These are phyloP conservation scores for Alternaria gansuensis DNA, from an alignment of 2,329 filamentous ascomycete species.

Conservation along the genomic window DNA sequence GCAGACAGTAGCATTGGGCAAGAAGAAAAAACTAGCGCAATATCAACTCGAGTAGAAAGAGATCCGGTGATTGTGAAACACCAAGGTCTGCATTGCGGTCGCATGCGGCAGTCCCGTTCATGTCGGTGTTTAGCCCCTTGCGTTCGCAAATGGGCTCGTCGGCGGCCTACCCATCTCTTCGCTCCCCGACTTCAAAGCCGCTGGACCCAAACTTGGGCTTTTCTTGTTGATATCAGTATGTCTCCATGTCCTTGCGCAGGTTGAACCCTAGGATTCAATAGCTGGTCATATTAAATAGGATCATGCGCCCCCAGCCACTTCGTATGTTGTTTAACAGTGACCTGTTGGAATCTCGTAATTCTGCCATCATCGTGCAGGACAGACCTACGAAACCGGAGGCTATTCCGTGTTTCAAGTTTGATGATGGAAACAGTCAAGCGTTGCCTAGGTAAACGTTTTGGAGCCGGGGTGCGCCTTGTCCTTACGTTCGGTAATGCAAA, in stretches of 20 bases:
- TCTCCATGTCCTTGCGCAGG: background rate
- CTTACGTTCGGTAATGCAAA: background rate
- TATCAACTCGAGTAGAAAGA: background rate
- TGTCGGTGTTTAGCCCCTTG: background rate
- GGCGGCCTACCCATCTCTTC: background rate
- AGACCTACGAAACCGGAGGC: background rate
- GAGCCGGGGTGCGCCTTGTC: background rate
- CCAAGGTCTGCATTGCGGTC: background rate
- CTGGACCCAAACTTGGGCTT: background rate
- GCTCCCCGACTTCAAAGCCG: slow-evolving; percentile 1
- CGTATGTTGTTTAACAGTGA: background rate
- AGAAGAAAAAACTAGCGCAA: background rate
- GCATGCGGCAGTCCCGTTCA: background rate
- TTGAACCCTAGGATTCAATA: background rate
- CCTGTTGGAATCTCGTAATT: background rate
- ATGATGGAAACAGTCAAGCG: background rate
- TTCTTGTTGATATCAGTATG: background rate
- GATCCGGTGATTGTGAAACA: background rate
- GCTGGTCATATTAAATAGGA: background rate
- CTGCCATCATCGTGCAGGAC: background rate
- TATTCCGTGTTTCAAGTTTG: background rate
- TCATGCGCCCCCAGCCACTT: slow-evolving; percentile 3
- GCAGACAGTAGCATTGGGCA: background rate
- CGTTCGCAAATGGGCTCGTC: background rate
- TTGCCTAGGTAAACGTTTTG: background rate